Evolutionary conservation across 768 basidiomycete species (phyloP).

Genomic region (Tephrocybe rancida): DNA sequence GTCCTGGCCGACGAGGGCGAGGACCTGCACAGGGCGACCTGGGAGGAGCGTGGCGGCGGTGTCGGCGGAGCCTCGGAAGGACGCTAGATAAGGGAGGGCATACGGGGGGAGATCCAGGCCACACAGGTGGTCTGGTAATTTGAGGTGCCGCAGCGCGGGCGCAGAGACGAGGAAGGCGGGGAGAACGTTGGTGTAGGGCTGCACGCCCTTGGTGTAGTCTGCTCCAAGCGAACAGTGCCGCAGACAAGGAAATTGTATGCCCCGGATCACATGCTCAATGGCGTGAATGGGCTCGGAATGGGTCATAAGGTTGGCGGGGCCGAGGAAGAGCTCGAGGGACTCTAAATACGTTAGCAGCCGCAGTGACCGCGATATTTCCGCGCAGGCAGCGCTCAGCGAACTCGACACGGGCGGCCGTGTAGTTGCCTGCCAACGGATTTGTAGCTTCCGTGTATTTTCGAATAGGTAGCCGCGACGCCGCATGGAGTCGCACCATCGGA

Average conservation of each 20-base stretch:
- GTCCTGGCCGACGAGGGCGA: conserved; percentile 59
- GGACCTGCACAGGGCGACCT: conserved; percentile 57
- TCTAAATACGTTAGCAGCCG: conserved; percentile 44
- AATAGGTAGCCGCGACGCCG: conserved; percentile 45
- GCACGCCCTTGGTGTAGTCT: conserved; percentile 43
- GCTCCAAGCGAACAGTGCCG: conserved; percentile 45
- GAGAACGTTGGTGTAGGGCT: conserved; percentile 42
- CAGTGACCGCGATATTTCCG: conserved; percentile 39
- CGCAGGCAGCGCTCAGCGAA: conserved; percentile 39
- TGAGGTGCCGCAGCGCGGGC: conserved; percentile 45
- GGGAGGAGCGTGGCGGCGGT: conserved; percentile 63
- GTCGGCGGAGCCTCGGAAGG: conserved; percentile 62
- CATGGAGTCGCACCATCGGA: conserved; percentile 57
- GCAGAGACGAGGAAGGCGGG: conserved; percentile 44
- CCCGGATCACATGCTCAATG: conserved; percentile 45
- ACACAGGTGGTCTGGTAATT: conserved; percentile 46
- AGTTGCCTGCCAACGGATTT: conserved; percentile 56
- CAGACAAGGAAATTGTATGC: conserved; percentile 41
- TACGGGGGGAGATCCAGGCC: conserved; percentile 40
- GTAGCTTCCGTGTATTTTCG: conserved; percentile 46
- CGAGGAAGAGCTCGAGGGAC: conserved; percentile 56
- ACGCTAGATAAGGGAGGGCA: conserved; percentile 49
- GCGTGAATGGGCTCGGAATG: conserved; percentile 34
- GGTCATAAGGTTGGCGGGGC: conserved; percentile 40
- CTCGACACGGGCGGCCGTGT: conserved; percentile 30